A percentile compares a stretch with the other conserved stretches of the same genome.
Conservation (phyloP, 345 rosid species). For the Hibiscus syriacus region DNA sequence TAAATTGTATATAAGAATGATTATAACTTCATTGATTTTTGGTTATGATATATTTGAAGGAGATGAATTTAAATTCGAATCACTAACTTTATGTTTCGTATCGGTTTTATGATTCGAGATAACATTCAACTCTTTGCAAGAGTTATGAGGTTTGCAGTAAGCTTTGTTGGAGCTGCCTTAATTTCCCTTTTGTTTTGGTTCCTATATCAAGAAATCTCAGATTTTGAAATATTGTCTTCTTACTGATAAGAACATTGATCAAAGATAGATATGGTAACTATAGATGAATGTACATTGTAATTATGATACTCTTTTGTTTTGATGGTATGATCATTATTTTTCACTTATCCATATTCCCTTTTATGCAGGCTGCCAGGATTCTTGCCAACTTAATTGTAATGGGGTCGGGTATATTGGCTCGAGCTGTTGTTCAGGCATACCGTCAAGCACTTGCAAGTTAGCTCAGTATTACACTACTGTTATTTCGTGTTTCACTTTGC, state of each 20-base stretch:
- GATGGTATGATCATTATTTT: not conserved
- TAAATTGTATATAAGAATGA: too few species aligned
- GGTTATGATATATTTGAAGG: too few species aligned
- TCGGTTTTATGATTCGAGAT: too few species aligned
- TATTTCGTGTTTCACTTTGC: not conserved
- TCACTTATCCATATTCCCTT: not conserved
- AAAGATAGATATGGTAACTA: not conserved
- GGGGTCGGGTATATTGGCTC: constrained; percentile 60
- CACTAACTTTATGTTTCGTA: too few species aligned
- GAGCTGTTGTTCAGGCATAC: constrained; percentile 55
- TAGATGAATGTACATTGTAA: not conserved
- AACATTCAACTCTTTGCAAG: too few species aligned
- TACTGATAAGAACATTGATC: not conserved
- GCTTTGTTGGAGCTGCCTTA: not conserved
- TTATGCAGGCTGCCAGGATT: constrained; percentile 57
- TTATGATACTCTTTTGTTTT: not conserved
- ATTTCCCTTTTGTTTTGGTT: not conserved
- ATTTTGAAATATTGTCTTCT: not conserved
- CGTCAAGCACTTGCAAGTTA: constrained; percentile 2
- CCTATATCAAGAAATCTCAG: not conserved
- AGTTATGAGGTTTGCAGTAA: not conserved
- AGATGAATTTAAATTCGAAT: too few species aligned
- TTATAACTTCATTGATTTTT: too few species aligned
- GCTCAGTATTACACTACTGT: not conserved
- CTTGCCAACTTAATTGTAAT: constrained; percentile 63